These are phyloP conservation scores for Marchantia paleacea DNA, from an alignment of 225 moss, liverwort and hornwort species.

Conservation along the genomic window DNA sequence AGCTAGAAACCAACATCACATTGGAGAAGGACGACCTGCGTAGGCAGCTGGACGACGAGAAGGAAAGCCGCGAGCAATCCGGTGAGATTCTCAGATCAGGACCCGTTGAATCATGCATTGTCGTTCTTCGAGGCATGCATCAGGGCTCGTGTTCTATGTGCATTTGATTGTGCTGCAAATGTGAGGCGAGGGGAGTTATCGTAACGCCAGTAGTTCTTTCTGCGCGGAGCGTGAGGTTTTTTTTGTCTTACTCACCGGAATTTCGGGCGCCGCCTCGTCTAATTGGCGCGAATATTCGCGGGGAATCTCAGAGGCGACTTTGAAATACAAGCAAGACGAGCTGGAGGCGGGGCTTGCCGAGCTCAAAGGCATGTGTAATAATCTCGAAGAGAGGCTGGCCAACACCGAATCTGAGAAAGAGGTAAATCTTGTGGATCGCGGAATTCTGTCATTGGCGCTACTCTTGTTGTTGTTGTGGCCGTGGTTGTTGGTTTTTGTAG, in stretches of 20 bases:
- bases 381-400: slow-evolving; percentile 41
- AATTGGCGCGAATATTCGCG: neutral
- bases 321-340: slow-evolving; percentile 48
- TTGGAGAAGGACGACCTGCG: slow-evolving; percentile 53
- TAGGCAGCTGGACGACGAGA: slow-evolving; percentile 67
- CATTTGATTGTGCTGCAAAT: no score
- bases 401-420: slow-evolving; percentile 56
- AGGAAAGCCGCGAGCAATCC: slow-evolving; percentile 48
- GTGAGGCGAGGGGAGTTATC: no score
- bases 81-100: slow-evolving; percentile 34
- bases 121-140: no score
- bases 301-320: slow-evolving; percentile 43
- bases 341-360: slow-evolving; percentile 54
- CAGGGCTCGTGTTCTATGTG: no score
- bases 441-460: neutral
- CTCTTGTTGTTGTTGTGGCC: neutral
- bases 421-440: slow-evolving; percentile 32
- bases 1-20: slow-evolving; percentile 59
- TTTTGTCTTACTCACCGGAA: neutral
- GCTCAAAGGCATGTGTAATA: slow-evolving; percentile 43
- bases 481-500: no score
- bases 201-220: no score
- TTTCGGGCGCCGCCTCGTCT: neutral
- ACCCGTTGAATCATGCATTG: no score
- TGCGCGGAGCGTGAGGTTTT: no score